Percentiles rank a stretch among this genome's conserved stretches.
phyloP scores from a whole-genome alignment of 148 eudicot species.

The Nyssa sinensis region DNA sequence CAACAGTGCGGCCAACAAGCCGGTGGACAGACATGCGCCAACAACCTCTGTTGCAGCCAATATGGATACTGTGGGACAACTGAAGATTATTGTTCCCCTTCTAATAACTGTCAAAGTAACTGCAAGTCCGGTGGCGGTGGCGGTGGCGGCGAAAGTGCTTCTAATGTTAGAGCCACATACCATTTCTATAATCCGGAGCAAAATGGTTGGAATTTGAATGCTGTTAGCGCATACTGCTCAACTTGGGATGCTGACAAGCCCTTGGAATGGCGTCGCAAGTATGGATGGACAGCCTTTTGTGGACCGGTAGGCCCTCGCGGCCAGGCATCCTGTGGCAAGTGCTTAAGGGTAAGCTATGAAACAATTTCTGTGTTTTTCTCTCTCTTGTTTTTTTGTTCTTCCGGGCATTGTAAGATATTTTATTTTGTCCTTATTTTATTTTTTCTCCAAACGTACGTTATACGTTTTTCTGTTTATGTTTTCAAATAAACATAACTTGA shows the following conservation, averaged over 20 bases:
- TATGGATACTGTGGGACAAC: conserved; percentile 11
- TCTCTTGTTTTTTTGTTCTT: no score
- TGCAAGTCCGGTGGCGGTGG: not conserved
- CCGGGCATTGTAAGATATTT: no score
- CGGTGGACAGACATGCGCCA: not conserved
- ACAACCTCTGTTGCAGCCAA: conserved; percentile 12
- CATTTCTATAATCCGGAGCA: conserved; percentile 43
- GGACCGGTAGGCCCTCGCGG: conserved; percentile 54
- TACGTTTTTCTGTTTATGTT: no score
- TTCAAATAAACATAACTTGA: no score
- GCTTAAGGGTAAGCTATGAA: conserved; percentile 50
- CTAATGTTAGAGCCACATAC: conserved; percentile 51
- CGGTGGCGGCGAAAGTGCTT: conserved; percentile 28
- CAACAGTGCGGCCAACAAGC: no score
- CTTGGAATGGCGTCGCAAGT: conserved; percentile 33
- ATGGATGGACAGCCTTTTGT: conserved; percentile 71
- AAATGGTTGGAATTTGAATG: conserved; percentile 33
- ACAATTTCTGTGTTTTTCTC: no score
- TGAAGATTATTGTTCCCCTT: conserved; percentile 7
- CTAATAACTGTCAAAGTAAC: conserved; percentile 12
- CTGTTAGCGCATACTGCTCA: conserved; percentile 50
- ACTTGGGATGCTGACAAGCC: conserved; percentile 57
- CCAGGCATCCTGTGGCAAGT: conserved; percentile 45
- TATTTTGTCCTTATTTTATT: no score
- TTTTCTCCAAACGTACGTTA: no score